These are phyloP conservation scores for Septoria linicola DNA, from an alignment of 2,329 filamentous ascomycete genomes.

Conservation along the genomic window DNA sequence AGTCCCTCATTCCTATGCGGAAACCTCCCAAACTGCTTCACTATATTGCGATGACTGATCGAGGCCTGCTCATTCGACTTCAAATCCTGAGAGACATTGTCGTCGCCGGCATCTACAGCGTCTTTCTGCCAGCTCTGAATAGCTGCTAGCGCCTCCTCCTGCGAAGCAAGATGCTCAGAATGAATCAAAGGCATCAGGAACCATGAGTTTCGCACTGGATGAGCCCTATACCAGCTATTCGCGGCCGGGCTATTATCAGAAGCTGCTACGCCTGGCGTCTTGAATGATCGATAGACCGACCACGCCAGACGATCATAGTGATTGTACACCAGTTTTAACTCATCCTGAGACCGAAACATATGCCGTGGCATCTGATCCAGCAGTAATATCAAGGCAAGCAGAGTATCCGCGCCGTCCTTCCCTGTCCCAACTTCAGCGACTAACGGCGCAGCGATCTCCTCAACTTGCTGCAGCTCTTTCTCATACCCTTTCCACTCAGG, in stretches of 20 bases:
- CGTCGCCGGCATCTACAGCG: slow-evolving; percentile 38
- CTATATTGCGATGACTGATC: slow-evolving; percentile 51
- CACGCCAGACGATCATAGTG: slow-evolving; percentile 56
- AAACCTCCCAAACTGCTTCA: slow-evolving; percentile 58
- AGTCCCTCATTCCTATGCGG: slow-evolving; percentile 57
- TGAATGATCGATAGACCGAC: slow-evolving; percentile 38
- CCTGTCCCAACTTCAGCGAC: slow-evolving; percentile 36
- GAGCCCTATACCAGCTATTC: slow-evolving; percentile 12
- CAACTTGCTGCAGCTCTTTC: slow-evolving; percentile 27
- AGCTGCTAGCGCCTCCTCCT: slow-evolving; percentile 41
- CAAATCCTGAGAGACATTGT: slow-evolving; percentile 35
- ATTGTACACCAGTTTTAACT: slow-evolving; percentile 51
- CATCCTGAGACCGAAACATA: slow-evolving; percentile 52
- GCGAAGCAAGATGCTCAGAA: slow-evolving; percentile 51
- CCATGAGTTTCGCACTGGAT: slow-evolving; percentile 51
- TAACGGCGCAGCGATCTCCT: slow-evolving; percentile 40
- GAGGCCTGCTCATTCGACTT: slow-evolving; percentile 41
- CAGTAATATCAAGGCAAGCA: slow-evolving; percentile 55
- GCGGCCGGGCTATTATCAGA: slow-evolving; percentile 25
- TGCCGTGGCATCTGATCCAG: slow-evolving; percentile 66
- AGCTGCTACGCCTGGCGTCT: background rate
- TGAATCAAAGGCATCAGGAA: slow-evolving; percentile 63
- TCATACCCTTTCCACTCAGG: slow-evolving; percentile 31
- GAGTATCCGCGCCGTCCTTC: slow-evolving; percentile 36
- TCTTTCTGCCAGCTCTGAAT: slow-evolving; percentile 7